Conservation (phyloP, 345 rosid species). For the Citrus hindsii region DNA sequence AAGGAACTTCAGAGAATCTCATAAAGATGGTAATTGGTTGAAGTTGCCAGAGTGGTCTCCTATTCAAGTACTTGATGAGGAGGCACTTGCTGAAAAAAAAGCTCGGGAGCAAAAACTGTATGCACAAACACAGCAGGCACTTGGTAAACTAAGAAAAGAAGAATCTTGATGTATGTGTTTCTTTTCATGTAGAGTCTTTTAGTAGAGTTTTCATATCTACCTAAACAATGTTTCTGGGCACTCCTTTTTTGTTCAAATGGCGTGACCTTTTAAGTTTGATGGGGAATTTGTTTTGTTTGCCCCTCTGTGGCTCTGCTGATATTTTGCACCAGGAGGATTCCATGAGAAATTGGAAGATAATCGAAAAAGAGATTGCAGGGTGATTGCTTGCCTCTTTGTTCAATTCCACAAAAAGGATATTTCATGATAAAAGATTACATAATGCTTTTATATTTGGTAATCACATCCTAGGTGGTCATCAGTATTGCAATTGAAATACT, state of each 20-base stretch:
- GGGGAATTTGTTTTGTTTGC: neutral
- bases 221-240: neutral
- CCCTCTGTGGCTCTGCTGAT: neutral
- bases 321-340: neutral
- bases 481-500: neutral
- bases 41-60: slow-evolving; percentile 88
- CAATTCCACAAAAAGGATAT: neutral
- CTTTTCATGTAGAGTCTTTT: neutral
- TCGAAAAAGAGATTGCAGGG: neutral
- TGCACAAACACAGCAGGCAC: slow-evolving; percentile 33
- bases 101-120: slow-evolving; percentile 56
- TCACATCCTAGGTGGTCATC: neutral
- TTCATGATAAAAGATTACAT: neutral
- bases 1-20: slow-evolving; percentile 28
- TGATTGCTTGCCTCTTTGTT: neutral
- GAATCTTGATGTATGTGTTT: slow-evolving; percentile 37
- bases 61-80: slow-evolving; percentile 76
- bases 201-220: neutral
- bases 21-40: slow-evolving; percentile 30
- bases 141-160: slow-evolving; percentile 58
- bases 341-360: neutral
- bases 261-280: neutral
- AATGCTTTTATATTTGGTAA: too few species aligned
- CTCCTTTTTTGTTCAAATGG: neutral
- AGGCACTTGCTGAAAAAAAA: slow-evolving; percentile 68